Percentiles rank a stretch among this genome's conserved stretches.
phyloP scores from a whole-genome alignment of 352 stramenopile species.

The Phytopythium cucurbitacearum region DNA sequence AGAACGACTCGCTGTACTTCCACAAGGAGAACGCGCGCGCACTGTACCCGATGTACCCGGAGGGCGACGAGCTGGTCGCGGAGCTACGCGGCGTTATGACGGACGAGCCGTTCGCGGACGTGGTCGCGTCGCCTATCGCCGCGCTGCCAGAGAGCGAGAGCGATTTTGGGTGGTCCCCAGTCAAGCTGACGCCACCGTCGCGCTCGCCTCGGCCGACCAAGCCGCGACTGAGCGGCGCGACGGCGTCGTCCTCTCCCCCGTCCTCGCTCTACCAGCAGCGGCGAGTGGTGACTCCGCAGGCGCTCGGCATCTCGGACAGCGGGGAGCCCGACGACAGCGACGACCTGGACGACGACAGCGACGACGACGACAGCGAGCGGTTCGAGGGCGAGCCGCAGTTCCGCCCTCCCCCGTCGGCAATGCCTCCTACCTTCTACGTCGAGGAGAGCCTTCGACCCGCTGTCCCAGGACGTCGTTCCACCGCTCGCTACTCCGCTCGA shows the following conservation, averaged over 20 bases:
- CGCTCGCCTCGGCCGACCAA: too few species aligned
- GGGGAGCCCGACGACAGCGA: constrained; percentile 17
- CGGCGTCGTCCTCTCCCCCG: constrained; percentile 1
- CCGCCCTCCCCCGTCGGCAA: too few species aligned
- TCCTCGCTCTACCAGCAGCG: constrained; percentile 4
- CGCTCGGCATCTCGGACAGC: constrained; percentile 22
- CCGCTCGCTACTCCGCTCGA: constrained; percentile 27
- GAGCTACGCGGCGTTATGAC: constrained; percentile 65
- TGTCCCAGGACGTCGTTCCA: constrained; percentile 1
- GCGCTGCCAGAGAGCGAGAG: not conserved
- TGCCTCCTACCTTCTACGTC: constrained; percentile 19
- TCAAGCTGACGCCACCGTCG: too few species aligned
- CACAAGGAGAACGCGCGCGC: not conserved
- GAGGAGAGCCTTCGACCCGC: constrained; percentile 30
- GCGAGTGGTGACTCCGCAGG: constrained; percentile 18
- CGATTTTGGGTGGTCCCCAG: too few species aligned
- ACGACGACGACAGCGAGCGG: constrained; percentile 15
- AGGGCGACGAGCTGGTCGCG: constrained; percentile 47
- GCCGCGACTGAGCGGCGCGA: not conserved
- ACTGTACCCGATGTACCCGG: constrained; percentile 14
- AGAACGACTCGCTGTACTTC: constrained; percentile 6
- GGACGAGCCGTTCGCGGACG: constrained; percentile 5
- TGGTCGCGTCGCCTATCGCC: constrained; percentile 9
- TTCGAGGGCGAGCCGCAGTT: constrained; percentile 4
- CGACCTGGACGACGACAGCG: constrained; percentile 30